phyloP scores from a whole-genome alignment of 495 filamentous ascomycete species.

The Cercophora sp. region DNA sequence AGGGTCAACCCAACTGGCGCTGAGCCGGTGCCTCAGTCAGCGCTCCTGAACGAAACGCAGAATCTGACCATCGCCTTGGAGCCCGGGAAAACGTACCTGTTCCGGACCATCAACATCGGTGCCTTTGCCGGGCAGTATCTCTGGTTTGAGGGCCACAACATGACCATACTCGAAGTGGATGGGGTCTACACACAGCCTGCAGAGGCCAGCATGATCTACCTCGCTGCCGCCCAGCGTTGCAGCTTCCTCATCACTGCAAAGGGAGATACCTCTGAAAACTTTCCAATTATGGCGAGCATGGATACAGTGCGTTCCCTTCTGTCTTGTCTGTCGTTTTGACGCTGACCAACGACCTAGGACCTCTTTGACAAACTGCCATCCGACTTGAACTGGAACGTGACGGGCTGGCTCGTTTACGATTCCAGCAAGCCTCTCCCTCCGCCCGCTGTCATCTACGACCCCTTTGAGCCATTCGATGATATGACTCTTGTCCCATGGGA shows the following conservation, averaged over 20 bases:
- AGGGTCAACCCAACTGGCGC: conserved; percentile 45
- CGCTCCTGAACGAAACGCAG: conserved; percentile 66
- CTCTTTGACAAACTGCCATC: conserved; percentile 65
- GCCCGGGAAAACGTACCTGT: conserved; percentile 74
- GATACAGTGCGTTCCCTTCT: background rate
- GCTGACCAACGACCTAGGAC: conserved; percentile 6
- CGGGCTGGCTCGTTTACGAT: conserved; percentile 77
- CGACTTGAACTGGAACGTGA: conserved; percentile 68
- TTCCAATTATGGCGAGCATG: conserved; percentile 50
- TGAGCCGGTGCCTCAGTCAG: conserved; percentile 64
- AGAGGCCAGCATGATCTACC: conserved; percentile 58
- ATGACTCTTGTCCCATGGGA: conserved; percentile 65
- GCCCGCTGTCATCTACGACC: conserved; percentile 32
- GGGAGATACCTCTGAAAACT: conserved; percentile 61
- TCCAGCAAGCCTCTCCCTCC: conserved; percentile 52
- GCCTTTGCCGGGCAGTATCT: conserved; percentile 66
- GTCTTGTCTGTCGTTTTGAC: background rate
- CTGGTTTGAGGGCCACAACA: conserved; percentile 71
- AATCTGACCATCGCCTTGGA: conserved; percentile 47
- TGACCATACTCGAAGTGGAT: conserved; percentile 55
- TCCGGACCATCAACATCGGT: conserved; percentile 70
- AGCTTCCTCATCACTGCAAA: conserved; percentile 64
- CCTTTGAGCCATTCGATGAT: conserved; percentile 68
- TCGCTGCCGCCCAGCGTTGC: conserved; percentile 68
- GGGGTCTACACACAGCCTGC: conserved; percentile 56